These are phyloP conservation scores for Bolboschoenus planiculmis DNA, from an alignment of 176 grass and related monocot genomes.

Conservation along the genomic window DNA sequence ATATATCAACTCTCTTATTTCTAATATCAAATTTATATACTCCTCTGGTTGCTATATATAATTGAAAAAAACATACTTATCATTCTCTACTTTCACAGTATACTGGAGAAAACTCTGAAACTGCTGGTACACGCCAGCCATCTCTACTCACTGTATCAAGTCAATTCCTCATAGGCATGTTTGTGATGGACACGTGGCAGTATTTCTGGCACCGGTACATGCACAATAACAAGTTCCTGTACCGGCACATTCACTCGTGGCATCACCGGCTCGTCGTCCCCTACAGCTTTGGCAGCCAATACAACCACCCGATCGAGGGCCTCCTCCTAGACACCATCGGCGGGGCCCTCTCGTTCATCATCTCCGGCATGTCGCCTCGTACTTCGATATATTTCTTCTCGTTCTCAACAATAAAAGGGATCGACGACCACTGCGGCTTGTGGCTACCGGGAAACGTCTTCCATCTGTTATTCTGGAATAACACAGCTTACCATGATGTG, in stretches of 20 bases:
- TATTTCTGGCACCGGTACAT: conserved; percentile 32
- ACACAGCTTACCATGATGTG: conserved; percentile 29
- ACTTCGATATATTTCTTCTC: conserved; percentile 27
- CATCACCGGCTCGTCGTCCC: conserved; percentile 31
- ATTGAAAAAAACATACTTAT: not conserved
- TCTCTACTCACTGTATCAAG: conserved; percentile 1
- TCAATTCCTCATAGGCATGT: conserved; percentile 20
- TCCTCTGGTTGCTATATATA: not conserved
- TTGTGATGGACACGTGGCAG: conserved; percentile 26
- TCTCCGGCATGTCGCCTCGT: conserved; percentile 26
- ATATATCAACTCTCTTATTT: no score
- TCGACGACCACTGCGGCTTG: conserved; percentile 32
- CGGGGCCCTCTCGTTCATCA: conserved; percentile 6
- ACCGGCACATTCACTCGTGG: conserved; percentile 32
- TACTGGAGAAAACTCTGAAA: not conserved
- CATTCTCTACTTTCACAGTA: not conserved
- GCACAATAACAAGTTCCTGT: conserved; percentile 30
- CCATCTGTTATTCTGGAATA: conserved; percentile 28
- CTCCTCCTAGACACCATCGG: conserved; percentile 20
- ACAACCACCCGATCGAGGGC: conserved; percentile 32
- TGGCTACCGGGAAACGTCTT: conserved; percentile 23
- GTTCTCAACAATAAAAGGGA: conserved; percentile 15
- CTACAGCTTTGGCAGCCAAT: conserved; percentile 30
- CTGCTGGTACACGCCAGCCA: not conserved
- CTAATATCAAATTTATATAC: no score